Conservation (phyloP, 192 early-diverging fungal species). For the Geranomyces variabilis region DNA sequence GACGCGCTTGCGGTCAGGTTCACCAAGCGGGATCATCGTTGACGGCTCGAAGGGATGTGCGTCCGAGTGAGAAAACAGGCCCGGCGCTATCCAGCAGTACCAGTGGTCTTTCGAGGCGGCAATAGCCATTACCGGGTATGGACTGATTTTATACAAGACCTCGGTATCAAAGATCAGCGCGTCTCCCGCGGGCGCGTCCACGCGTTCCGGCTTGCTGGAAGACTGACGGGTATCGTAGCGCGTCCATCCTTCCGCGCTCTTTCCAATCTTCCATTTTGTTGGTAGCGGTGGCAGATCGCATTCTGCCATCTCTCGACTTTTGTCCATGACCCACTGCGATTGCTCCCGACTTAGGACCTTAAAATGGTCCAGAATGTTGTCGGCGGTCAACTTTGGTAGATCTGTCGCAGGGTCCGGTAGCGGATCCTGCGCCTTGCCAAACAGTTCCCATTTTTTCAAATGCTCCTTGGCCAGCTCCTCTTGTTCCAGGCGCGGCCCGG, state of each 20-base stretch:
- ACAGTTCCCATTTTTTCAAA: slow-evolving; percentile 54
- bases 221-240: slow-evolving; percentile 64
- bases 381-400: slow-evolving; percentile 55
- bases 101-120: slow-evolving; percentile 75
- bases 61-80: slow-evolving; percentile 48
- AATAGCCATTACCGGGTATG: slow-evolving; percentile 79
- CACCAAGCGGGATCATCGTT: slow-evolving; percentile 71
- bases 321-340: slow-evolving; percentile 57
- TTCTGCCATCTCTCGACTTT: slow-evolving; percentile 48
- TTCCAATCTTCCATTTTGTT: slow-evolving; percentile 51
- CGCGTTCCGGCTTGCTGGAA: neutral
- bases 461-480: slow-evolving; percentile 42
- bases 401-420: slow-evolving; percentile 50
- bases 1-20: slow-evolving; percentile 47
- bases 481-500: neutral
- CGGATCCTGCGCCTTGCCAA: slow-evolving; percentile 56
- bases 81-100: slow-evolving; percentile 95
- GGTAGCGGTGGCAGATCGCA: slow-evolving; percentile 44
- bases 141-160: slow-evolving; percentile 66
- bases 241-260: slow-evolving; percentile 74
- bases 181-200: slow-evolving; percentile 55
- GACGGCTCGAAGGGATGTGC: slow-evolving; percentile 30
- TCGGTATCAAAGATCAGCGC: slow-evolving; percentile 88
- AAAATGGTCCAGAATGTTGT: slow-evolving; percentile 80
- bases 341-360: slow-evolving; percentile 68